phyloP scores from a whole-genome alignment of 768 basidiomycete genomes.

The Podaxis sp. region DNA sequence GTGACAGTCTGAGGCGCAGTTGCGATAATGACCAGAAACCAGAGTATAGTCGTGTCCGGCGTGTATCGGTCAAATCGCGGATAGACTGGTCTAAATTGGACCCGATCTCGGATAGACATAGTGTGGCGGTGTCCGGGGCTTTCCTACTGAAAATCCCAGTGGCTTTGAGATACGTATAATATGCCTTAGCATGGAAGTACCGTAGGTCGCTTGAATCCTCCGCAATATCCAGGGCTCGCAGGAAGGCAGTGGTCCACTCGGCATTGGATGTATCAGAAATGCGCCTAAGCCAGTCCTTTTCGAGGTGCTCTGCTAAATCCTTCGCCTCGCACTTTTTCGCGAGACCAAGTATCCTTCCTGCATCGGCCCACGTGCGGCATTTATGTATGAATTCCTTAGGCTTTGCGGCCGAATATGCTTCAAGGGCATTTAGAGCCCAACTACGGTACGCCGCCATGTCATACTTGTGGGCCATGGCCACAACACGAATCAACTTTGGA shows the following conservation, averaged over 20 bases:
- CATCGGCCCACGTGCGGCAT: background rate
- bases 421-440: background rate
- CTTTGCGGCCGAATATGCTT: background rate
- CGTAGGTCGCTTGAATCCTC: background rate
- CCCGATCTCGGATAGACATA: background rate
- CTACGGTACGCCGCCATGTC: background rate
- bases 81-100: background rate
- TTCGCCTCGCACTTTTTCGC: background rate
- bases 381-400: background rate
- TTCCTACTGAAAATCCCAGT: background rate
- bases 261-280: background rate
- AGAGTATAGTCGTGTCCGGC: background rate
- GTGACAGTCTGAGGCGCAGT: background rate
- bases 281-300: background rate
- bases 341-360: background rate
- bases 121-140: background rate
- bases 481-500: background rate
- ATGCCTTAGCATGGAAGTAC: background rate
- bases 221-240: background rate
- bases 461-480: background rate
- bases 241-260: background rate
- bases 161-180: background rate
- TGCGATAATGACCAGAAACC: constrained; percentile 6
- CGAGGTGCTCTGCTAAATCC: background rate
- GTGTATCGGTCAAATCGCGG: background rate